Evolutionary conservation across 1,139 yeast species (phyloP).

Genomic region (Nakaseomyces nivariensis): DNA sequence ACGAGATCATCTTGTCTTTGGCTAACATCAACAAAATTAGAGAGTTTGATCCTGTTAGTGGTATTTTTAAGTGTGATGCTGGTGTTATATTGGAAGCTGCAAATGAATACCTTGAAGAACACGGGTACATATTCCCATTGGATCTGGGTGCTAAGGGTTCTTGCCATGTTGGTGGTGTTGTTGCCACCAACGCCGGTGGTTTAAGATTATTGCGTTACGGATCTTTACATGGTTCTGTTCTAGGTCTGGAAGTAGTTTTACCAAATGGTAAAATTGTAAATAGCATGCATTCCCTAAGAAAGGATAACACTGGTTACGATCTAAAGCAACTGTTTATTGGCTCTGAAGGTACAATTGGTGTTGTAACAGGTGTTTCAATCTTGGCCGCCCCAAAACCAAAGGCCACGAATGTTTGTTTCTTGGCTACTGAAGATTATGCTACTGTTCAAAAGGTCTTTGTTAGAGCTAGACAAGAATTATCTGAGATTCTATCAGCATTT

Average conservation of each 20-base stretch:
- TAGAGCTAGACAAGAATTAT: constrained; percentile 66
- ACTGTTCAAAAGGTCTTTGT: constrained; percentile 74
- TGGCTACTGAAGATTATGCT: constrained; percentile 75
- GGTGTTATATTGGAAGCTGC: constrained; percentile 86
- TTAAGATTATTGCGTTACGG: constrained; percentile 81
- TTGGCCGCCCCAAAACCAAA: constrained; percentile 89
- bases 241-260: constrained; percentile 85
- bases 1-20: constrained; percentile 70
- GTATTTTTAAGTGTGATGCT: constrained; percentile 81
- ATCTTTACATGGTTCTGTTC: constrained; percentile 81
- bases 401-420: constrained; percentile 78
- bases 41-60: constrained; percentile 72
- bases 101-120: constrained; percentile 66
- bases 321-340: constrained; percentile 88
- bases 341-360: constrained; percentile 83
- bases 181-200: constrained; percentile 97
- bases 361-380: constrained; percentile 82
- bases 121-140: constrained; percentile 84
- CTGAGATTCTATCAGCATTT: constrained; percentile 84
- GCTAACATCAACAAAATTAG: constrained; percentile 68
- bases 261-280: constrained; percentile 80
- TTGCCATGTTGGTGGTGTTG: constrained; percentile 92
- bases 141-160: constrained; percentile 97
- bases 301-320: constrained; percentile 92
- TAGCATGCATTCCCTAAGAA: constrained; percentile 74